Conservation (phyloP, 768 basidiomycete species). For the Rhodotorula sphaerocarpa region DNA sequence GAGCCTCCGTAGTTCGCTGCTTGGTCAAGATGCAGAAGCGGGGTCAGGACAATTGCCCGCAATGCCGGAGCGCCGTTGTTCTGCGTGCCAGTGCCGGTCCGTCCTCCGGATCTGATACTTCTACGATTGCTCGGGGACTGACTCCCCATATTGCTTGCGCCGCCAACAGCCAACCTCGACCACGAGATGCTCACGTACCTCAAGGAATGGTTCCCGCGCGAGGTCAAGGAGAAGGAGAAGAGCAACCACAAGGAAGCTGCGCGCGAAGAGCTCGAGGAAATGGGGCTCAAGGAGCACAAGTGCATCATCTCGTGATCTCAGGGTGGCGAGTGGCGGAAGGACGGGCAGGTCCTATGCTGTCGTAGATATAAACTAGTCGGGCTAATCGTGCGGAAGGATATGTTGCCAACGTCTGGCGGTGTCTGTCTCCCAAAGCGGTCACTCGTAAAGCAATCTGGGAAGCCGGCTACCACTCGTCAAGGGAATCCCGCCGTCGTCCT, state of each 20-base stretch:
- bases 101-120: slow-evolving; percentile 40
- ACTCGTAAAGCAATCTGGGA: no score
- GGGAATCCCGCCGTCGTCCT: no score
- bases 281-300: slow-evolving; percentile 49
- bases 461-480: no score
- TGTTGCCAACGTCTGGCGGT: no score
- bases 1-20: slow-evolving; percentile 47
- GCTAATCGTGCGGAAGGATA: no score
- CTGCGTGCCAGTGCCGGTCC: slow-evolving; percentile 65
- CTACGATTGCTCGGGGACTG: neutral
- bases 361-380: no score
- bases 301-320: slow-evolving; percentile 25
- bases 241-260: slow-evolving; percentile 67
- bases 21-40: slow-evolving; percentile 86
- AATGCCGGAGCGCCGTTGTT: slow-evolving; percentile 70
- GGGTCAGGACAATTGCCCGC: slow-evolving; percentile 65
- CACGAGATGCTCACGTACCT: slow-evolving; percentile 74
- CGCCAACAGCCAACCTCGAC: slow-evolving; percentile 60
- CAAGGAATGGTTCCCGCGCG: slow-evolving; percentile 84
- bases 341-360: no score
- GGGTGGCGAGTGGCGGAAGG: no score
- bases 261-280: slow-evolving; percentile 58
- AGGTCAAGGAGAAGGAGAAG: slow-evolving; percentile 58
- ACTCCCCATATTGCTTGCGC: neutral
- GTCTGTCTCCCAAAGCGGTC: no score